These are phyloP conservation scores for Ceratocystis colombiana DNA, from an alignment of 2,329 filamentous ascomycete species.

Conservation along the genomic window DNA sequence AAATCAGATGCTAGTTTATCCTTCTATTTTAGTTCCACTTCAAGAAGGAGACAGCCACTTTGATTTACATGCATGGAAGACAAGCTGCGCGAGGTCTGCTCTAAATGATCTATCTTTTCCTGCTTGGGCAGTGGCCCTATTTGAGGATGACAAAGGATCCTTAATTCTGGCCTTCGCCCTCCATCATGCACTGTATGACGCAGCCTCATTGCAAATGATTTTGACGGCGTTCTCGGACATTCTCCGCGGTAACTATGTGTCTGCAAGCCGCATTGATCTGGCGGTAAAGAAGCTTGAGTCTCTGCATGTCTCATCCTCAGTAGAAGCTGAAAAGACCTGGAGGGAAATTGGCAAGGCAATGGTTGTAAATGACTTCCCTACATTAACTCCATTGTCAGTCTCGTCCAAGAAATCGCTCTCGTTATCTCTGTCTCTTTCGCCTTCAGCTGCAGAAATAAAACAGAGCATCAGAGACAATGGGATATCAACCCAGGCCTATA, in stretches of 20 bases:
- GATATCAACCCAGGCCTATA: constrained; percentile 65
- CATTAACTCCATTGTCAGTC: constrained; percentile 54
- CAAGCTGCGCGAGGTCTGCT: constrained; percentile 31
- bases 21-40: neutral
- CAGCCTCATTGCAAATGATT: constrained; percentile 57
- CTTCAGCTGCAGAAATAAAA: constrained; percentile 38
- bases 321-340: constrained; percentile 52
- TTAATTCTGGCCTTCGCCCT: constrained; percentile 39
- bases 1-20: constrained; percentile 20
- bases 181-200: constrained; percentile 82
- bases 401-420: constrained; percentile 32
- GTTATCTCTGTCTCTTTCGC: neutral
- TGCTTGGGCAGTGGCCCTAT: constrained; percentile 53
- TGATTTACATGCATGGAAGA: constrained; percentile 35
- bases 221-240: constrained; percentile 45
- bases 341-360: constrained; percentile 41
- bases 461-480: constrained; percentile 45
- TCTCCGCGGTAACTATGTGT: constrained; percentile 28
- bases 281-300: neutral
- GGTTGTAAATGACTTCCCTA: constrained; percentile 62
- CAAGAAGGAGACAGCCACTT: constrained; percentile 27
- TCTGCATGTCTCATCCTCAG: neutral
- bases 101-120: constrained; percentile 42
- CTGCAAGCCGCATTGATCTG: neutral
- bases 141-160: constrained; percentile 28